phyloP scores from a whole-genome alignment of 805 yeast species.

The Tetrapisispora fleetii region DNA sequence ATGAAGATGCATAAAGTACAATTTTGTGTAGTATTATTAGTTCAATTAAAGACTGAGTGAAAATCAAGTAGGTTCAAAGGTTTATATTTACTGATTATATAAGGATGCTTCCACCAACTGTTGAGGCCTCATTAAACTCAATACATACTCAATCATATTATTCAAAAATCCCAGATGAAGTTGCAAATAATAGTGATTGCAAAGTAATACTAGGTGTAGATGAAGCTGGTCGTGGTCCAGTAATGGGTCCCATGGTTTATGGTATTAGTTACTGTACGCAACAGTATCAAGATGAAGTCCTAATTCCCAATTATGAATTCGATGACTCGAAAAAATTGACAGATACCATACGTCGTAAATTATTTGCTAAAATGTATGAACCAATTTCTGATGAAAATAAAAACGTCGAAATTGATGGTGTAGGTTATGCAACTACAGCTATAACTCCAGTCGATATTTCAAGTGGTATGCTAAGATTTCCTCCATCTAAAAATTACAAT shows the following conservation, averaged over 20 bases:
- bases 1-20: no score
- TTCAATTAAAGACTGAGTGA: no score
- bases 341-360: slow-evolving; percentile 52
- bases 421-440: slow-evolving; percentile 84
- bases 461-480: slow-evolving; percentile 73
- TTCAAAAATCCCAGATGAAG: slow-evolving; percentile 39
- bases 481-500: slow-evolving; percentile 42
- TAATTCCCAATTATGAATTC: slow-evolving; percentile 60
- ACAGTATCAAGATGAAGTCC: slow-evolving; percentile 35
- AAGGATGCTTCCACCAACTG: slow-evolving; percentile 25
- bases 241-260: slow-evolving; percentile 95
- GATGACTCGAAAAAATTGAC: slow-evolving; percentile 88
- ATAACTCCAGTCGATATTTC: slow-evolving; percentile 84
- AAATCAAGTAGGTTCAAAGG: no score
- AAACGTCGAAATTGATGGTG: slow-evolving; percentile 38
- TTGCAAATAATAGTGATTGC: slow-evolving; percentile 22
- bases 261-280: slow-evolving; percentile 72
- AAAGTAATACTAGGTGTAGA: slow-evolving; percentile 74
- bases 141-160: slow-evolving; percentile 38
- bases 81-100: not conserved
- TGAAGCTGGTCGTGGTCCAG: slow-evolving; percentile 99
- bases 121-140: slow-evolving; percentile 12
- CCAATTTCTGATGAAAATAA: slow-evolving; percentile 17
- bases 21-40: no score
- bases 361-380: slow-evolving; percentile 51